These are phyloP conservation scores for Fraxinus dipetala DNA, from an alignment of 305 asterid species.

Conservation along the genomic window DNA sequence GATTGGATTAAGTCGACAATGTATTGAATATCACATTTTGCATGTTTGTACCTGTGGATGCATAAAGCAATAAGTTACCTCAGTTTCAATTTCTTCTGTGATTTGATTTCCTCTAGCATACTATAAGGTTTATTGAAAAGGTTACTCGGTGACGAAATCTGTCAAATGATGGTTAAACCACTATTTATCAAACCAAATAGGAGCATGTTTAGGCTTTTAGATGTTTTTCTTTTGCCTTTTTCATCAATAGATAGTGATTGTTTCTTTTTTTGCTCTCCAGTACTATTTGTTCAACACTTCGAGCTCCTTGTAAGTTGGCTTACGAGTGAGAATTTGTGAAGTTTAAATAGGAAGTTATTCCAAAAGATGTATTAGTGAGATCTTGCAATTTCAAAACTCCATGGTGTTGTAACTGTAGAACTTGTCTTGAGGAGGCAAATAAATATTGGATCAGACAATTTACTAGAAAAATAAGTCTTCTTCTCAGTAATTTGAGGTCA, in stretches of 20 bases:
- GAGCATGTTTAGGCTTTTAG: not conserved
- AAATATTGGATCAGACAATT: not conserved
- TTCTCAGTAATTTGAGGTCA: not conserved
- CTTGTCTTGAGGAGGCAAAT: not conserved
- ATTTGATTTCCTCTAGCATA: not conserved
- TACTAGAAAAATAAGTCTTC: not conserved
- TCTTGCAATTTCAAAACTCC: not conserved
- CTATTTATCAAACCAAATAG: not conserved
- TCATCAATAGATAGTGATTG: not conserved
- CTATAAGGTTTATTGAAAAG: not conserved
- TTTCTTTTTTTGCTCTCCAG: not conserved
- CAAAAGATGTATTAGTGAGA: not conserved
- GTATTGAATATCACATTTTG: not conserved
- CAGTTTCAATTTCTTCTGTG: not conserved
- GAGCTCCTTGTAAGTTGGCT: not conserved
- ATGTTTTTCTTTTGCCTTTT: not conserved
- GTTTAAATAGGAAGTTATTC: not conserved
- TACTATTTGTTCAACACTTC: not conserved
- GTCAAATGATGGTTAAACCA: not conserved
- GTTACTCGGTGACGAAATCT: not conserved
- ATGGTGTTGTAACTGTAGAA: not conserved
- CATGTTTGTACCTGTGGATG: not conserved
- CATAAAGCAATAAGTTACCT: not conserved
- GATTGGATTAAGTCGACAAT: not conserved
- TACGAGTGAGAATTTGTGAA: not conserved